Evolutionary conservation across 1,284 basidiomycete species (phyloP).

Genomic region (Cryptococcus wingfieldii): DNA sequence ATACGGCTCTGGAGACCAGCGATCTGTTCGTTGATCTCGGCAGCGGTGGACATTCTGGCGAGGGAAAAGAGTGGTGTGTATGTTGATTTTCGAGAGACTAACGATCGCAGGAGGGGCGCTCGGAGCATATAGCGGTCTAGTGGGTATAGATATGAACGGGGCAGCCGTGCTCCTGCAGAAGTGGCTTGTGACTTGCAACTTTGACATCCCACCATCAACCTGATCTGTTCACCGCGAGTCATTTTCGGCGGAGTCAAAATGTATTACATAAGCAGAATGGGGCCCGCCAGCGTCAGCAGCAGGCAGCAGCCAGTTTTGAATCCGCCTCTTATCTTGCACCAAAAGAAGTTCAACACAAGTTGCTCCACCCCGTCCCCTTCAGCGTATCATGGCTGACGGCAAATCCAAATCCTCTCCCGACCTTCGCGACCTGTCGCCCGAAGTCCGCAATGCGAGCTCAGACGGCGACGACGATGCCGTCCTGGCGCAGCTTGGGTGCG

Average conservation of each 20-base stretch:
- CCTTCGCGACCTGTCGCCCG: background rate
- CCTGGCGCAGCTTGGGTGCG: slow-evolving; percentile 21
- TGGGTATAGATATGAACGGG: background rate
- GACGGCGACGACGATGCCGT: slow-evolving; percentile 18
- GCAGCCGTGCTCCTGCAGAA: no score
- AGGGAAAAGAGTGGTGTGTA: background rate
- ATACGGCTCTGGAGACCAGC: slow-evolving; percentile 42
- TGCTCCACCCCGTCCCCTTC: background rate
- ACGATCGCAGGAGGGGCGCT: background rate
- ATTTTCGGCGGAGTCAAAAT: no score
- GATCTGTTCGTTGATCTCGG: slow-evolving; percentile 33
- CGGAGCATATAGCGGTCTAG: slow-evolving; percentile 4
- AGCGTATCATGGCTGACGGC: background rate
- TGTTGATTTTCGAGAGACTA: background rate
- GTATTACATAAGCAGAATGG: slow-evolving; percentile 1
- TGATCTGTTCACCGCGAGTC: no score
- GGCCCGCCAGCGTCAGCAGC: background rate
- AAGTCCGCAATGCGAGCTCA: background rate
- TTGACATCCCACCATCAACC: no score
- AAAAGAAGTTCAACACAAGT: no score
- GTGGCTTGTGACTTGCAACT: no score
- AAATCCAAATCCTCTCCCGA: background rate
- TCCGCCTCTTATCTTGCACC: no score
- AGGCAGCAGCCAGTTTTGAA: no score
- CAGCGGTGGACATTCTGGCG: slow-evolving; percentile 12